Evolutionary conservation across 1,139 yeast genomes (phyloP), one percentile per base, ranked within the genome.

Genomic region (Scheffersomyces lignicola): DNA sequence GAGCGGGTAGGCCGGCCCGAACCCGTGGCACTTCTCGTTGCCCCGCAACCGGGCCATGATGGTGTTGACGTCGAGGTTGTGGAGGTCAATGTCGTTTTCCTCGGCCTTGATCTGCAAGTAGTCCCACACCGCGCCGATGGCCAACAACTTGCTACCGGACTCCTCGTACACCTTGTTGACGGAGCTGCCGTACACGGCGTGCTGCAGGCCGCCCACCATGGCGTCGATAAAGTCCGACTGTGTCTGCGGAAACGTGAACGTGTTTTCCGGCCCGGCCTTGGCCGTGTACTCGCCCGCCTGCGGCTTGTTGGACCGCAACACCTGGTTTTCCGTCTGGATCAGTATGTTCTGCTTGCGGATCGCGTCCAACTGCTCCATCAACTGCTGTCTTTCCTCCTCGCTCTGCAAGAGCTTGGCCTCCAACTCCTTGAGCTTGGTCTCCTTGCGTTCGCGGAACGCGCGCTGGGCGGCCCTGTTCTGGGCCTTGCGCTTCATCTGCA

Each of bases 401-500:
- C 85, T 76, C 42, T 73, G 69, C 24, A 65, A 60, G 42, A 87
- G 61, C 51, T 80, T 79, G 3, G 62, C 63, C 48, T 84, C 83
- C 34, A 87, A 66, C 44, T 82, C 89, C 49, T 81, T 82, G 40
- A 87, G 62, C 47, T 77, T 78, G 36, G 79, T 76, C 55, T 86
- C 95, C 54, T 86, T 85, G 34, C 96, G 76, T 56, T 86, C 94
- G 44, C 96, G 69, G 60, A 87, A 87, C 1, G 96, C 96, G 45
- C 92, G 69, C 60, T 87, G 96, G 0, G 96, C 95, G 4, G 92
- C 94, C 49, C 96, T 67, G 55, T 88, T 88, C 54, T 85, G 95
- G 0, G 90, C 90, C 54, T 82, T 86, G 34, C 85, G 73, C 54
- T 78, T 79, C 45, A 68, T 51, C 32, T 67, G 71, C 18, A 76